A percentile compares a stretch with the other conserved stretches of the same genome.
phyloP scores from a whole-genome alignment of 2,329 filamentous ascomycete genomes.

The Epichloe brachyelytri region DNA sequence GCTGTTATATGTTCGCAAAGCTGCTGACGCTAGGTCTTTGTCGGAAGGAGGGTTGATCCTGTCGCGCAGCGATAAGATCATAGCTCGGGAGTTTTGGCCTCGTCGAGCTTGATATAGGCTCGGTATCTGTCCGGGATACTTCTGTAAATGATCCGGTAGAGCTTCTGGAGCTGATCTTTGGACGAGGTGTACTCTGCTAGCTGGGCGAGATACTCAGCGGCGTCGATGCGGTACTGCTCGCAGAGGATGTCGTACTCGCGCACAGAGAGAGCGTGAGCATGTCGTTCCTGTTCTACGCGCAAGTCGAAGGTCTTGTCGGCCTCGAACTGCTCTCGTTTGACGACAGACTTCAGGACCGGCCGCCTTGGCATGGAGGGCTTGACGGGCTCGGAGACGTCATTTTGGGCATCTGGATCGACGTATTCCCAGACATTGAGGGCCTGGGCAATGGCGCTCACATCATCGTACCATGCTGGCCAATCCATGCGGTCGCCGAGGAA shows the following conservation, averaged over 20 bases:
- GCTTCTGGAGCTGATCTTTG: conserved; percentile 4
- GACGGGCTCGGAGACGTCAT: not conserved
- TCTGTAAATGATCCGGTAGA: conserved; percentile 5
- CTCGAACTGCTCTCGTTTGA: not conserved
- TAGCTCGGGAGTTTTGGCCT: conserved; percentile 4
- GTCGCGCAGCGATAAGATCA: conserved; percentile 3
- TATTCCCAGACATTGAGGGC: conserved; percentile 6
- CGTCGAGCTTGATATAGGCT: conserved; percentile 5
- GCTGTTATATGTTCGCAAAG: not conserved
- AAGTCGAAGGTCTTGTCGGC: conserved; percentile 3
- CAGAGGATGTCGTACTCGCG: conserved; percentile 5
- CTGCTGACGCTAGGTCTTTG: conserved; percentile 1
- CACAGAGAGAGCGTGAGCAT: conserved; percentile 2
- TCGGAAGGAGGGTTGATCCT: not conserved
- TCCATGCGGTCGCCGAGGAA: conserved; percentile 4
- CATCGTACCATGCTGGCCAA: conserved; percentile 7
- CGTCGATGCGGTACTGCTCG: conserved; percentile 6
- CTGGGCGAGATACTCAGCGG: conserved; percentile 3
- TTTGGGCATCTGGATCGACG: conserved; percentile 5
- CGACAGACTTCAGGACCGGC: not conserved
- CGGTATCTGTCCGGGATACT: conserved; percentile 4
- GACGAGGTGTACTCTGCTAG: not conserved
- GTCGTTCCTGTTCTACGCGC: conserved; percentile 4
- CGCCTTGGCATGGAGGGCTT: conserved; percentile 1
- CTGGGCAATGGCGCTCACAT: conserved; percentile 3